Evolutionary conservation across 2,329 filamentous ascomycete species (phyloP), one percentile per base, ranked within the genome.

Genomic region (Myriosclerotinia scirpicola): DNA sequence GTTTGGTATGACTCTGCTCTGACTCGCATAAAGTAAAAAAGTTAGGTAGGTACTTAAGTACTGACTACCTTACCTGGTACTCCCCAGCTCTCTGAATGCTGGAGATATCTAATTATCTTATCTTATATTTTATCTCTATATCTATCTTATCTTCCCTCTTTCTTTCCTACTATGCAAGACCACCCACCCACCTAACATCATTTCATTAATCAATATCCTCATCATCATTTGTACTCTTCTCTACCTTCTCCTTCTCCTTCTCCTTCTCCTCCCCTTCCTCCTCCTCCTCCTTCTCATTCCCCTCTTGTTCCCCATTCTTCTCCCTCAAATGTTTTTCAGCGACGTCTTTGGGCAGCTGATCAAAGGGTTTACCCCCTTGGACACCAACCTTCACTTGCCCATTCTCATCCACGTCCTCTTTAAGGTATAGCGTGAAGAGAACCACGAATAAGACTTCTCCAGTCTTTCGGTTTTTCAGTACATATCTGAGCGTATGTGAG

Each of bases 401-500:
- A 61, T 87, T 81, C 68, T 87, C 84, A 70, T 86, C 82, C 44
- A 88, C 79, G 69, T 90, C 83, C 56, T 91, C 87, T 65, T 86
- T 87, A 11, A 89, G 84, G 68, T 95, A 83, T 5, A 97, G 81
- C 22, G 88, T 90, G 76, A 98, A 94, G 6, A 92, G 79, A 20
- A 98, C 82, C 55, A 94, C 91, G 40, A 97, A 86, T 73, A 97
- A 91, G 20, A 91, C 84, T 44, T 91, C 85, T 58, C 85, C 85
- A 0, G 91, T 94, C 30, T 82, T 78, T 68, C 86, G 87, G 78
- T 97, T 91, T 76, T 93, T 94, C 75, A 98, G 84, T 67, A 96
- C 92, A 79, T 98, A 97, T 84, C 93, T 93, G 80, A 96, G 85
- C 72, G 88, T 84, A 80, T 96, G 91, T 81, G 91, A 90, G 82